A percentile compares a stretch with the other conserved stretches of the same genome.
Conservation (phyloP, 169 alveolate genomes). For the Plasmodium sp. region DNA sequence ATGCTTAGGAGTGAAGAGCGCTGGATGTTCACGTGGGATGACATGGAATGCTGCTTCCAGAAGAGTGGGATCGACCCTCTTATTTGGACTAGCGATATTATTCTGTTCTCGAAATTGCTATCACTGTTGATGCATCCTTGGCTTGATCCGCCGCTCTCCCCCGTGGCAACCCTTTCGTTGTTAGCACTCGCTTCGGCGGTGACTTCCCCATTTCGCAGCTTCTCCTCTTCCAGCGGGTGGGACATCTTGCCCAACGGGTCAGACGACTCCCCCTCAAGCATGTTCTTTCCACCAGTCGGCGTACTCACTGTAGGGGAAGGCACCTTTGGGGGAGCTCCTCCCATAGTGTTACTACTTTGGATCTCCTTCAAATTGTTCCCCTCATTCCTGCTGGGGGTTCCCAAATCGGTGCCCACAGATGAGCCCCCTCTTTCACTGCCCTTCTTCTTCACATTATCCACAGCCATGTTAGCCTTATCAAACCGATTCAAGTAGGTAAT, state of each 20-base stretch:
- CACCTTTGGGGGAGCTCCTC: background rate
- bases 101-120: slow-evolving; percentile 78
- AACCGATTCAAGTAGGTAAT: slow-evolving; percentile 81
- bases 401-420: background rate
- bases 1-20: slow-evolving; percentile 67
- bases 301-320: background rate
- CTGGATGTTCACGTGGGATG: slow-evolving; percentile 63
- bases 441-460: background rate
- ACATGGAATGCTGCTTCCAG: slow-evolving; percentile 92
- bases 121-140: slow-evolving; percentile 61
- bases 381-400: background rate
- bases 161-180: background rate
- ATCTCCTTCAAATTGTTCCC: background rate
- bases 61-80: slow-evolving; percentile 97
- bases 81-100: slow-evolving; percentile 93
- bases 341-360: background rate
- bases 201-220: background rate
- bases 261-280: background rate
- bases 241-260: background rate
- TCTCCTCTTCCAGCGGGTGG: background rate
- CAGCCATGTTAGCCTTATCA: slow-evolving; percentile 28
- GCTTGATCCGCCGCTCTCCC: background rate
- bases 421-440: background rate
- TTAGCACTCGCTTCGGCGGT: background rate
- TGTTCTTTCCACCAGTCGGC: background rate